A percentile compares a stretch with the other conserved stretches of the same genome.
phyloP scores from a whole-genome alignment of 805 yeast genomes.

The Grigorovia transvaalensis region DNA sequence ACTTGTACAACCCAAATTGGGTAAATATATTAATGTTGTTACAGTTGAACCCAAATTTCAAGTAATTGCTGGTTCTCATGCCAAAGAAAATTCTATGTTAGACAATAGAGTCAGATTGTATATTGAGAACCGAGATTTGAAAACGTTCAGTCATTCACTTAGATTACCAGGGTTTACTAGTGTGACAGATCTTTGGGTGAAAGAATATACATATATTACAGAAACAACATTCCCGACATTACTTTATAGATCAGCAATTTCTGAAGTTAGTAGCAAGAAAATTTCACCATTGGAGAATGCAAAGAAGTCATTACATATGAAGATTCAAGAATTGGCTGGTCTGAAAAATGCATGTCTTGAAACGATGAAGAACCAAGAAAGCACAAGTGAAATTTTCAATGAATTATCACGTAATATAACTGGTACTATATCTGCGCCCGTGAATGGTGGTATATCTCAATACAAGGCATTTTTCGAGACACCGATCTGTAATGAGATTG shows the following conservation, averaged over 20 bases:
- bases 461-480: slow-evolving; percentile 54
- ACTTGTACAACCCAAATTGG: slow-evolving; percentile 45
- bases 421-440: slow-evolving; percentile 88
- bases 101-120: slow-evolving; percentile 58
- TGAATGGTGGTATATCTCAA: slow-evolving; percentile 85
- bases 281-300: slow-evolving; percentile 85
- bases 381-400: slow-evolving; percentile 39
- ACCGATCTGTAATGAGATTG: slow-evolving; percentile 23
- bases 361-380: slow-evolving; percentile 42
- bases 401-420: slow-evolving; percentile 62
- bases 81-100: slow-evolving; percentile 29
- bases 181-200: slow-evolving; percentile 77
- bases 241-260: slow-evolving; percentile 74
- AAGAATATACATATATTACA: slow-evolving; percentile 73
- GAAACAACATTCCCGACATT: slow-evolving; percentile 72
- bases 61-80: slow-evolving; percentile 32
- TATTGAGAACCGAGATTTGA: slow-evolving; percentile 63
- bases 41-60: slow-evolving; percentile 55
- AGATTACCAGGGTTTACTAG: slow-evolving; percentile 65
- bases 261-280: slow-evolving; percentile 36
- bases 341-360: slow-evolving; percentile 50
- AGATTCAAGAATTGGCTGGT: slow-evolving; percentile 63
- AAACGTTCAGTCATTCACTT: slow-evolving; percentile 57
- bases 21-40: slow-evolving; percentile 62
- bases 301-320: slow-evolving; percentile 49